Base-by-base conservation (phyloP, 1,139 yeast species). In the Yamadazyma taylorii region DNA sequence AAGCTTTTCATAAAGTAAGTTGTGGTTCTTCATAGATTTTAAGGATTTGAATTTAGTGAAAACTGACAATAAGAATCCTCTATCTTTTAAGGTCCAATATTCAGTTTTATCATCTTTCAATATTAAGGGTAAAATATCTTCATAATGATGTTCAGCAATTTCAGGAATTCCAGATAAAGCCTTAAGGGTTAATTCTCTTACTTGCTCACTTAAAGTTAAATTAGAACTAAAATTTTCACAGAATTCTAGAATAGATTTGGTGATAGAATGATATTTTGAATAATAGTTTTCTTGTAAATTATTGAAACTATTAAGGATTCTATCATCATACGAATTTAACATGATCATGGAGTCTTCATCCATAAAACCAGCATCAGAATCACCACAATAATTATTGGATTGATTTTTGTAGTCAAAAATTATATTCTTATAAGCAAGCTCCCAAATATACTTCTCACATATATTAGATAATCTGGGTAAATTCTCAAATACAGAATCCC, bases 401-500 rank as follows among this genome's bases (percentile, higher is more conserved):
- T 59, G 62, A 5, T 35, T 26, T 8, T 39, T 38, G 36, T 62
- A 71, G 34, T 70, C 60, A 40, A 55, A 42, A 12, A 56, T 51
- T 22, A 74, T 53, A 49, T 84, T 74, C 5, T 58, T 55, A 35
- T 57, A 58, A 0, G 79, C 61, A 16, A 77, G 53, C 0, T 67
- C 55, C 95, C 96, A 90, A 1, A 86, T 68, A 5, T 66, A 42
- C 0, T 60, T 59, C 5, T 73, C 69, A 37, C 75, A 65, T 35
- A 69, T 70, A 10, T 61, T 66, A 10, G 67, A 60, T 8, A 83
- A 58, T n/a, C 41, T 32, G 0, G 82, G 78, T 8, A 86, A 53
- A 5, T 76, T 72, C 43, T 83, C 92, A 39, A 72, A 66, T 3
- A 85, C 83, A 4, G 85, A 86, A 15, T 78, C 75, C 95, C 96